Evolutionary conservation across 768 basidiomycete genomes (phyloP), one percentile per base, ranked within the genome.

Genomic region (Leucosporidium yakuticum): DNA sequence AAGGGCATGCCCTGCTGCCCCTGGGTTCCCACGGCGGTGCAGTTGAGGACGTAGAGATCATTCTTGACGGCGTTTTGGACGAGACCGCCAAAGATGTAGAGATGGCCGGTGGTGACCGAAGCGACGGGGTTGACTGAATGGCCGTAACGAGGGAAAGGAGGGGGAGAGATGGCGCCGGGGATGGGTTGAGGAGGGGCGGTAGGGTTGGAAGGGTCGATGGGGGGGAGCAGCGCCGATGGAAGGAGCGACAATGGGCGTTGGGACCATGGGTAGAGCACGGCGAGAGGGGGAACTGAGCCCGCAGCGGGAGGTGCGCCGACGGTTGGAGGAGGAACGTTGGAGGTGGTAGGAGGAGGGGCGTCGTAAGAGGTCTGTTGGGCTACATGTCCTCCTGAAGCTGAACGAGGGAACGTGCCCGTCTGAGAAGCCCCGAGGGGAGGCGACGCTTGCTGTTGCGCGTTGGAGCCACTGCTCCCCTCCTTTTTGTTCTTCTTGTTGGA

Each of bases 1-100:
- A 91, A 83, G 71, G 91, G 87, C 51, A 87, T 87, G 77, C 62
- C 65, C 54, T 17, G 39, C 34, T 39, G 54, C 25, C 29, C 62
- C 11, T 2, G 21, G 27, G 44, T 2, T 2, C 34, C 62, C 4
- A 27, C 64, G 39, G 65, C 55, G 29, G 61, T n/a, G 62, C 71
- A 72, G n/a, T 67, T 64, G 25, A 98, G 87, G n/a, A 90, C 81
- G 79, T 95, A 98, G 34, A 99, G 82, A 80, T 99, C 96, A 79
- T 96, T 96, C 61, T 87, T 84, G 44, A 93, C 88, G 14, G 84
- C 80, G 77, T 98, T 95, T 49, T 88, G 85, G 21, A 98, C 93
- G 68, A 99, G 88, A 70, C 96, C 96, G 69, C 96, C 96, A 73
- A 99, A 99, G 69, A 99, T 83, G 80, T 91, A 94, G 70, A 99